phyloP scores from a whole-genome alignment of 352 stramenopile species.

The Phytopythium oedochilum region DNA sequence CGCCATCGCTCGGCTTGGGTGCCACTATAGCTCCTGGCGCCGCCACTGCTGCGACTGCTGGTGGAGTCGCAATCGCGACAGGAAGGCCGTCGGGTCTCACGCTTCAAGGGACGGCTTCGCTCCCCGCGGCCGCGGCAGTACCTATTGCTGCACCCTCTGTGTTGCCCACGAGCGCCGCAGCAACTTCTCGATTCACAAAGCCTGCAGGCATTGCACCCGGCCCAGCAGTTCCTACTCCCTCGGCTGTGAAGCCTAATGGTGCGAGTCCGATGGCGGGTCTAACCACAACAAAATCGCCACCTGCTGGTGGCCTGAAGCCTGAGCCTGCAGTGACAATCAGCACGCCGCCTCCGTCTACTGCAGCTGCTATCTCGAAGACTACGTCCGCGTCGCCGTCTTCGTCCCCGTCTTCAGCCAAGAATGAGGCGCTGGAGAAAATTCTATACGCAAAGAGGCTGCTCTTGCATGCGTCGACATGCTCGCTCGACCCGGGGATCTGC shows the following conservation, averaged over 20 bases:
- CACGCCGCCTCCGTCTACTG: not conserved
- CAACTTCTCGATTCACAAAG: slow-evolving; percentile 2
- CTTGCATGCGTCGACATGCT: slow-evolving; percentile 70
- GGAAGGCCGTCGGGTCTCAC: not conserved
- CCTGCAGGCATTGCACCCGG: not conserved
- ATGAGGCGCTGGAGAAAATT: slow-evolving; percentile 78
- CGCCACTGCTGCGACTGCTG: not conserved
- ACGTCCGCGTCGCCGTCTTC: slow-evolving; percentile 8
- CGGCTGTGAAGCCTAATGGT: not conserved
- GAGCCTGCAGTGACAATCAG: slow-evolving; percentile 15
- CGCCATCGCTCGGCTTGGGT: not conserved
- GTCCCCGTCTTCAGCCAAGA: slow-evolving; percentile 27
- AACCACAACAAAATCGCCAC: not conserved
- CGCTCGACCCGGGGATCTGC: slow-evolving; percentile 48
- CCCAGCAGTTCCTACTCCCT: not conserved
- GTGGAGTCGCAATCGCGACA: not conserved
- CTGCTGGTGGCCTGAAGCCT: slow-evolving; percentile 17
- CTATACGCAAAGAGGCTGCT: slow-evolving; percentile 80
- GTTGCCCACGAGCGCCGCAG: not conserved
- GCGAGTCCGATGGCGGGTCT: not conserved
- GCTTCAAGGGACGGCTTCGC: not conserved
- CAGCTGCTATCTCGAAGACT: not conserved
- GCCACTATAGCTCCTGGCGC: not conserved
- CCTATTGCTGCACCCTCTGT: not conserved
- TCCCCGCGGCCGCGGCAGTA: not conserved